Percentiles rank a stretch among this genome's conserved stretches.
phyloP scores from a whole-genome alignment of 345 rosid genomes.

The Eucalyptus sideroxylon region DNA sequence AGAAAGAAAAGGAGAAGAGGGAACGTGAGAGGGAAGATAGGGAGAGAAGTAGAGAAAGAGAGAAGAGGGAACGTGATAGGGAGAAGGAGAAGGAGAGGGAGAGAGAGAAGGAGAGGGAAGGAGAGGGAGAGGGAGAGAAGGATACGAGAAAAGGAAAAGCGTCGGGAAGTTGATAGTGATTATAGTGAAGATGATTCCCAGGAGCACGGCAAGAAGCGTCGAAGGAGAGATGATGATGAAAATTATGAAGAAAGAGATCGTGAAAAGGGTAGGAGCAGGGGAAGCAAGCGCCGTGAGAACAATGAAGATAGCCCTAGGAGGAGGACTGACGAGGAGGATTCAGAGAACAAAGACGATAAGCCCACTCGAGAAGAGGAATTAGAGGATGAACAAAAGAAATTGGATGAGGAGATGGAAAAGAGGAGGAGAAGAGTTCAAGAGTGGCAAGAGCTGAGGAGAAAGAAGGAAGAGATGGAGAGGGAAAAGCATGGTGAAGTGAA shows the following conservation, averaged over 20 bases:
- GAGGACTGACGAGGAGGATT: conserved; percentile 37
- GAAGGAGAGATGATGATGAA: conserved; percentile 36
- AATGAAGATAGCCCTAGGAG: conserved; percentile 45
- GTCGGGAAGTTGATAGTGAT: conserved; percentile 39
- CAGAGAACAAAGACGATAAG: conserved; percentile 30
- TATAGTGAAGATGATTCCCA: conserved; percentile 39
- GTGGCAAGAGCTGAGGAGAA: conserved; percentile 91
- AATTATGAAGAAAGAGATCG: conserved; percentile 52
- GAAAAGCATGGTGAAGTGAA: conserved; percentile 49
- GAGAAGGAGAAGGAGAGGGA: not conserved
- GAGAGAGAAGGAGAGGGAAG: not conserved
- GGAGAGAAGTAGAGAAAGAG: conserved; percentile 19
- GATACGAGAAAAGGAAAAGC: conserved; percentile 51
- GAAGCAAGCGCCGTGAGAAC: conserved; percentile 41
- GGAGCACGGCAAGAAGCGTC: conserved; percentile 44
- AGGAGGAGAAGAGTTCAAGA: conserved; percentile 94
- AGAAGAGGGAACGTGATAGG: conserved; percentile 18
- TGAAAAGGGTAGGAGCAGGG: conserved; percentile 43
- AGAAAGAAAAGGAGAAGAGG: conserved; percentile 8
- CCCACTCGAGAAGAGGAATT: conserved; percentile 72
- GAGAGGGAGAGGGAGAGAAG: conserved; percentile 41
- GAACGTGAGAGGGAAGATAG: conserved; percentile 12
- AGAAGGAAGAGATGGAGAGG: conserved; percentile 69
- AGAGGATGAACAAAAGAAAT: conserved; percentile 65
- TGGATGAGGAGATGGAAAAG: conserved; percentile 85